These are phyloP conservation scores for Aspergillus calidoustus DNA, from an alignment of 2,329 filamentous ascomycete genomes.

Conservation along the genomic window DNA sequence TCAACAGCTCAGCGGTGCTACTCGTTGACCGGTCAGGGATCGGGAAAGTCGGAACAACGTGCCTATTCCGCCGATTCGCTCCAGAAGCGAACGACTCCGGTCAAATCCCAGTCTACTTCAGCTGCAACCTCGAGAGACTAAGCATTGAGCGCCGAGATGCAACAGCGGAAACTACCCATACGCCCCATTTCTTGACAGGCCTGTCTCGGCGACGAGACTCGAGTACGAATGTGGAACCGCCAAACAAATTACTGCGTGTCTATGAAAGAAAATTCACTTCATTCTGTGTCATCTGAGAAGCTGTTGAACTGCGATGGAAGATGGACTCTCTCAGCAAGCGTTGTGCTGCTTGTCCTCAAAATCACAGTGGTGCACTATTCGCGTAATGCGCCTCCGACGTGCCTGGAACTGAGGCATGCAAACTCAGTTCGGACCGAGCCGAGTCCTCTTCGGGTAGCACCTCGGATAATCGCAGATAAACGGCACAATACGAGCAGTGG, in stretches of 20 bases:
- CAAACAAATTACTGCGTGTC: background rate
- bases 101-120: background rate
- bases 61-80: background rate
- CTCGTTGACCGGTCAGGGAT: background rate
- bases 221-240: background rate
- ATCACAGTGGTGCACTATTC: background rate
- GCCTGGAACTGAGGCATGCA: background rate
- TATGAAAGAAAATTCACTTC: background rate
- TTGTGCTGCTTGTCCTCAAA: background rate
- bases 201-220: background rate
- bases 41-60: background rate
- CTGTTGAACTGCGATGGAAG: background rate
- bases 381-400: background rate
- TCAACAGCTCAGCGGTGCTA: background rate
- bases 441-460: background rate
- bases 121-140: background rate
- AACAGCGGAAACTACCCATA: background rate
- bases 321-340: background rate
- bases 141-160: constrained; percentile 3
- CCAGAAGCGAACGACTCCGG: background rate
- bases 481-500: background rate
- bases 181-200: background rate
- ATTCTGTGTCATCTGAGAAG: background rate
- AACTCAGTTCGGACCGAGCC: background rate
- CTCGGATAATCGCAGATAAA: background rate